Evolutionary conservation across 108 stramenopile genomes (phyloP).

Genomic region (Conticribra guillardii): DNA sequence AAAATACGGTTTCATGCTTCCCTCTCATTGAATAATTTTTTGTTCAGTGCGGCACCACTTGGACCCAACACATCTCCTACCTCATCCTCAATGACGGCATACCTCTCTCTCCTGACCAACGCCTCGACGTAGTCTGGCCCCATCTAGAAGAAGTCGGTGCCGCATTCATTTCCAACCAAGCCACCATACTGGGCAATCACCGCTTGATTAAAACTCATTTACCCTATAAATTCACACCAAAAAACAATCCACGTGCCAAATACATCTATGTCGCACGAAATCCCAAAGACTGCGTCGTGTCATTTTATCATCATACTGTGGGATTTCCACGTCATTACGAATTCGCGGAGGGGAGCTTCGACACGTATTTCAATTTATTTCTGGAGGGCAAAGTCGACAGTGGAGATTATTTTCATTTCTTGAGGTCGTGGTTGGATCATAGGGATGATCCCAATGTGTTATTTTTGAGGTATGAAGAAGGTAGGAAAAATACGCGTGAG

Average conservation of each 20-base stretch:
- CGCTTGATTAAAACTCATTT: constrained; percentile 65
- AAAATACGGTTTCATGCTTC: background rate
- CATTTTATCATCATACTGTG: constrained; percentile 60
- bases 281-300: constrained; percentile 61
- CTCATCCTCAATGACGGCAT: constrained; percentile 56
- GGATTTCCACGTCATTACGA: constrained; percentile 57
- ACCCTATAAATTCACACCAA: constrained; percentile 40
- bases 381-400: constrained; percentile 54
- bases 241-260: constrained; percentile 47
- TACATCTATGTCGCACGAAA: constrained; percentile 59
- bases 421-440: constrained; percentile 45
- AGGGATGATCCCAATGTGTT: constrained; percentile 58
- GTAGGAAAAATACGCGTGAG: constrained; percentile 34
- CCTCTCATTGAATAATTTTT: background rate
- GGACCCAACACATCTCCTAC: constrained; percentile 61
- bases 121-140: constrained; percentile 51
- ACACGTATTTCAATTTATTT: constrained; percentile 58
- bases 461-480: constrained; percentile 49
- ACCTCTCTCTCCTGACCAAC: constrained; percentile 46
- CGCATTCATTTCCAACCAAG: constrained; percentile 31
- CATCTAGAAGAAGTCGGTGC: constrained; percentile 63
- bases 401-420: constrained; percentile 50
- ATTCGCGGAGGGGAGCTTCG: constrained; percentile 55
- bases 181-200: constrained; percentile 30
- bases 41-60: constrained; percentile 58